A percentile compares a stretch with the other conserved stretches of the same genome.
phyloP scores from a whole-genome alignment of 192 early-diverging fungal genomes.

The Backusella australiensis region DNA sequence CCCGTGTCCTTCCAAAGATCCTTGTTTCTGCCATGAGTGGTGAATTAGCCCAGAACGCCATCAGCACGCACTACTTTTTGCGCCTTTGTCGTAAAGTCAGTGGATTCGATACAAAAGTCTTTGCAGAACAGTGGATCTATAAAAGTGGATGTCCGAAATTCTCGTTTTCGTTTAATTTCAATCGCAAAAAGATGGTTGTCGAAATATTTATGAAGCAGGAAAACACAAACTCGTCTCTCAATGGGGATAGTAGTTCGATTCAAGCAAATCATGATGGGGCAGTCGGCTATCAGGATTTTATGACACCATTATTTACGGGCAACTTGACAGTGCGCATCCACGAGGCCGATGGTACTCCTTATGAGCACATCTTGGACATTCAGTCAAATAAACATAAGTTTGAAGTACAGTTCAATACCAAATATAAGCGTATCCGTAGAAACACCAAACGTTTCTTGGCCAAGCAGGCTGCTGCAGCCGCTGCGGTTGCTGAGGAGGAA shows the following conservation, averaged over 20 bases:
- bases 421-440: constrained; percentile 94
- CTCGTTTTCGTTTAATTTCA: constrained; percentile 78
- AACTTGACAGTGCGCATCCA: constrained; percentile 74
- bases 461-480: constrained; percentile 68
- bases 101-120: constrained; percentile 72
- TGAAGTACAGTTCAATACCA: constrained; percentile 95
- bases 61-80: constrained; percentile 74
- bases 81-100: constrained; percentile 83
- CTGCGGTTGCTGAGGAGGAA: constrained; percentile 58
- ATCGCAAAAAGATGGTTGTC: constrained; percentile 94
- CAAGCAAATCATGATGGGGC: not conserved
- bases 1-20: constrained; percentile 79
- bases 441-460: constrained; percentile 73
- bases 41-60: constrained; percentile 52
- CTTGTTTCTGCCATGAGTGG: constrained; percentile 73
- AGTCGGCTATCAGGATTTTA: constrained; percentile 22
- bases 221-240: constrained; percentile 51
- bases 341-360: constrained; percentile 81
- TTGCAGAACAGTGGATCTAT: constrained; percentile 94
- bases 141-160: constrained; percentile 91
- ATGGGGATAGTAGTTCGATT: not conserved
- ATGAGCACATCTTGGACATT: constrained; percentile 83
- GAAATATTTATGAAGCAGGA: constrained; percentile 82
- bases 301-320: constrained; percentile 49
- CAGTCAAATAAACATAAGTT: constrained; percentile 70